Evolutionary conservation across 495 filamentous ascomycete species (phyloP), one percentile per base, ranked within the genome.

Genomic region (Penicillium mononematosum): DNA sequence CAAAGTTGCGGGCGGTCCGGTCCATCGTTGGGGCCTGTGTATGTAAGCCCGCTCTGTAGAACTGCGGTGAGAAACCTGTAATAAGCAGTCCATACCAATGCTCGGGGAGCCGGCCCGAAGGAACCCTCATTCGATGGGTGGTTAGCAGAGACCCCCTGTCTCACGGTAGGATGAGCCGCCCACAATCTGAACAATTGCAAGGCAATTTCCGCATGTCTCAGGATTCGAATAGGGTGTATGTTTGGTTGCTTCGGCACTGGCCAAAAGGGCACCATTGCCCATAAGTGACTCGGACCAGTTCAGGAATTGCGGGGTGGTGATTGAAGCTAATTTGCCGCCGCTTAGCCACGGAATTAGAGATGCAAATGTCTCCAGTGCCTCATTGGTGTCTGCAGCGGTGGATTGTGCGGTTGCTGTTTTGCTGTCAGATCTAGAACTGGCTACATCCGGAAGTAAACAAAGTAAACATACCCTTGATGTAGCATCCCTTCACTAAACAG

Each of bases 221-320:
- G 59, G 63, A 48, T 68, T 56, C 9, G 66, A 61, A 44, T 48
- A 53, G 12, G 62, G 39, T 7, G 63, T 48, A 16, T 74, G 74
- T 17, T 74, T 75, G 50, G 75, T 70, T 4, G 83, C 72, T 41
- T 81, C 78, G 57, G 86, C 78, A 56, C 81, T 80, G 12, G 83
- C 80, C 50, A 89, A 64, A 58, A 86, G 79, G 63, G 88, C 92
- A 50, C 85, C 85, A 50, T 86, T 85, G 1, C 85, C 85, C 7
- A 96, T 72, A 29, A 90, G 80, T 16, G 85, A 81, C 63, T 96
- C 89, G 8, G 87, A 84, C 92, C 92, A 96, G 58, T 81, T 80
- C 7, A 85, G 78, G 52, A 86, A 76, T 63, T 91, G 85, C 24
- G 72, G 61, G 32, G 65, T 75, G 42, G 65, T 58, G 16, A 52